Base-by-base conservation (phyloP, 306 rosid genomes). In the Cucurbita moschata region DNA sequence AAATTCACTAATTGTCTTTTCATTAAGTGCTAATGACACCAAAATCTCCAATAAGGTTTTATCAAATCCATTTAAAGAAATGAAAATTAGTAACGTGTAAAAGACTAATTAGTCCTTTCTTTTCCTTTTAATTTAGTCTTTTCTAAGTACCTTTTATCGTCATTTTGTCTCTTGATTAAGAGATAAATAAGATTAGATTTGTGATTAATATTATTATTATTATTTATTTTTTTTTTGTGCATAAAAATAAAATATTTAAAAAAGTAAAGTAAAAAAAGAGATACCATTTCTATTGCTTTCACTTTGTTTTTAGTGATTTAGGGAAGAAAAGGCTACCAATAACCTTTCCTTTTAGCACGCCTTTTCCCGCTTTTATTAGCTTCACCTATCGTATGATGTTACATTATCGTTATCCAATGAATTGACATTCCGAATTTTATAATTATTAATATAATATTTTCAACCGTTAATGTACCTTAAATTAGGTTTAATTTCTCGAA, bases 321-420 rank as follows among this genome's bases (percentile, higher is more conserved):
- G 50, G 6, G 55, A 66, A 5, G 55, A 66, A 66, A 66, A 66
- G 54, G 72, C 72, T 66, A 42, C 37, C 21, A 43, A 43, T 19
- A 19, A 13, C 8, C 54, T 14, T 66, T 66, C 18, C 72, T 66
- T 50, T 66, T 44, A 66, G 55, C 10, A 44, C 11, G 40, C 52
- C 39, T 66, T 66, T 66, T 66, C 54, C 52, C 50, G 42, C 30
- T 18, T 26, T 18, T 21, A 44, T 19, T 66, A 21, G 5, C 6
- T 66, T 66, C 53, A 11, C 39, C 21, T 10, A 44, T 66, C 14
- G 7, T 44, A 11, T 66, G 72, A 66, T 66, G 72, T 66, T 66
- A 66, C 72, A 66, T 66, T 66, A 43, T 43, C 44, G 54, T 44
- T 66, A 66, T 66, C 72, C 72, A 66, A 66, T 64, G 51, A 64